Evolutionary conservation across 176 grass and related monocot species (phyloP).

Genomic region (Pontederia paniculata): DNA sequence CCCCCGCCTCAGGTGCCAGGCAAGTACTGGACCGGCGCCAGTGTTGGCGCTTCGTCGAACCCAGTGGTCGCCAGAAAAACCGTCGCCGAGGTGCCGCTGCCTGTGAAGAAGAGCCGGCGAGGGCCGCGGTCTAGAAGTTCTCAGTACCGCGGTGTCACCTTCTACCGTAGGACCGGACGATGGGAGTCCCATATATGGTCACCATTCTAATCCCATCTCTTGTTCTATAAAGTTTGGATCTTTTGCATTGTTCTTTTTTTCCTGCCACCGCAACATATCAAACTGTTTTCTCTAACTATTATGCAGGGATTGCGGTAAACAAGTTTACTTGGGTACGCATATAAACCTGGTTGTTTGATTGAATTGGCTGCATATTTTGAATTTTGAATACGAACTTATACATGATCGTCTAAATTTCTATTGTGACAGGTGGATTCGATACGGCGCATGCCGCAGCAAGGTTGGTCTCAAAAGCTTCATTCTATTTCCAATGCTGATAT

Average conservation of each 20-base stretch:
- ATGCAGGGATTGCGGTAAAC: constrained; percentile 98
- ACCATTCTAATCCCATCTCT: neutral
- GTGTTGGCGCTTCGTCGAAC: constrained; percentile 21
- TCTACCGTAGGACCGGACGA: constrained; percentile 83
- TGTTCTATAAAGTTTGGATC: too few relatives aligned
- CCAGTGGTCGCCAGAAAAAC: neutral
- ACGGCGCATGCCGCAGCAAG: constrained; percentile 86
- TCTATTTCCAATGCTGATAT: neutral
- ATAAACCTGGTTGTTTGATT: too few relatives aligned
- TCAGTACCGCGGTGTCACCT: constrained; percentile 93
- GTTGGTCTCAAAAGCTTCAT: constrained; percentile 17
- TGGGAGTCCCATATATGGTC: constrained; percentile 99
- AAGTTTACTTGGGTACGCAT: constrained; percentile 86
- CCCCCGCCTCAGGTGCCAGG: constrained; percentile 9
- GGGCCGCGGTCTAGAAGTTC: constrained; percentile 81
- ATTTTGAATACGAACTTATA: too few relatives aligned
- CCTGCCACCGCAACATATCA: constrained; percentile 2
- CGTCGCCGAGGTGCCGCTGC: neutral
- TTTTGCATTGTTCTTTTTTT: constrained; percentile 1
- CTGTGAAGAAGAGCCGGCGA: constrained; percentile 57
- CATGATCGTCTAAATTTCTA: too few relatives aligned
- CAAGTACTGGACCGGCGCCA: constrained; percentile 11
- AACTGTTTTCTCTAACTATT: constrained; percentile 18
- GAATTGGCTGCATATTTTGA: too few relatives aligned
- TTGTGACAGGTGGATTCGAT: constrained; percentile 80